These are phyloP conservation scores for Tolypocladium capitatum DNA, from an alignment of 2,329 filamentous ascomycete species.

Conservation along the genomic window DNA sequence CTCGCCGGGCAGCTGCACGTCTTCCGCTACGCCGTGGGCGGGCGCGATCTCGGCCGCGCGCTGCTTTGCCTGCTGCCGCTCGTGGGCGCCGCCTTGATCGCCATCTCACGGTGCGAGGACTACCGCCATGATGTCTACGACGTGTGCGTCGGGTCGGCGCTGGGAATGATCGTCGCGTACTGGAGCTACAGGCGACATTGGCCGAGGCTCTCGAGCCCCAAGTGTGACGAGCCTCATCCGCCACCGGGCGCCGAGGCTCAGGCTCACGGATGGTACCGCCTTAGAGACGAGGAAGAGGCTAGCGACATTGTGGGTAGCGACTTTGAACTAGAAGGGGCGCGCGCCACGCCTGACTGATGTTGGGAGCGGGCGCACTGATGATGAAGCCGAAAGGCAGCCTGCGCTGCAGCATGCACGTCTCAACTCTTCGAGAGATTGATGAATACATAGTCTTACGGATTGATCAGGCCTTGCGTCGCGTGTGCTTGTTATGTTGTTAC, in stretches of 20 bases:
- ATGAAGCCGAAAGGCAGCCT: neutral
- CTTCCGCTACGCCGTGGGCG: slow-evolving; percentile 30
- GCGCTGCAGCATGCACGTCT: neutral
- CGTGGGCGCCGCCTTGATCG: slow-evolving; percentile 52
- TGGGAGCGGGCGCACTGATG: neutral
- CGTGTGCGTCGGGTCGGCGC: slow-evolving; percentile 45
- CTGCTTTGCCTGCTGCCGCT: slow-evolving; percentile 45
- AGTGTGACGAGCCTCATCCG: slow-evolving; percentile 45
- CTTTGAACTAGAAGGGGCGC: slow-evolving; percentile 11
- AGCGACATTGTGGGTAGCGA: slow-evolving; percentile 22
- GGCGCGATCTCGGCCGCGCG: slow-evolving; percentile 40
- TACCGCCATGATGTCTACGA: slow-evolving; percentile 62
- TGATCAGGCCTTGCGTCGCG: neutral
- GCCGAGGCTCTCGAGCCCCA: slow-evolving; percentile 37
- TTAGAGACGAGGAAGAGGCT: slow-evolving; percentile 42
- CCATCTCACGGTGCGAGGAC: slow-evolving; percentile 55
- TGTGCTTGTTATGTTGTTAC: slow-evolving; percentile 7
- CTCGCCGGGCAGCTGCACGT: slow-evolving; percentile 53
- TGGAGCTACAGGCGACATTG: slow-evolving; percentile 56
- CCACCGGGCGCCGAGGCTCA: slow-evolving; percentile 24
- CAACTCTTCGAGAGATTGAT: no score
- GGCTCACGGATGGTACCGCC: slow-evolving; percentile 24
- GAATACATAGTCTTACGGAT: neutral
- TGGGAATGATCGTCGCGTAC: slow-evolving; percentile 48
- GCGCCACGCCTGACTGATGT: slow-evolving; percentile 13